Evolutionary conservation across 345 rosid species (phyloP).

Genomic region (Psidium friedrichsthalianum): DNA sequence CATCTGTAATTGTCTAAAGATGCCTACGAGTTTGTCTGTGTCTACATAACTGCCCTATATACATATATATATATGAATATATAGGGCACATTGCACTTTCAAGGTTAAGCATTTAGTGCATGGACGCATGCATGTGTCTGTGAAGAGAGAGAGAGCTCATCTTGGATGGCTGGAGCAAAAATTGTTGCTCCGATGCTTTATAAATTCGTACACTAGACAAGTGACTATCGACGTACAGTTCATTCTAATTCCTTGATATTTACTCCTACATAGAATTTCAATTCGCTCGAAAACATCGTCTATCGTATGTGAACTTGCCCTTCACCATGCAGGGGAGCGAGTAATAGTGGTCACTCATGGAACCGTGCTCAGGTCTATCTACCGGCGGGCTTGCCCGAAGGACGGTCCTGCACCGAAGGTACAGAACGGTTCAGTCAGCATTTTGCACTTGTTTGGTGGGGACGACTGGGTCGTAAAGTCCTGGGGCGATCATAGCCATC

Average conservation of each 20-base stretch:
- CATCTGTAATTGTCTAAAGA: not conserved
- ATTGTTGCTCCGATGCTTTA: not conserved
- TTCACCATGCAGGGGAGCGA: constrained; percentile 36
- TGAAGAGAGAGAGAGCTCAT: not conserved
- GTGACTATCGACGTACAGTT: too few species aligned
- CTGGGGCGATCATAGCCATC: not conserved
- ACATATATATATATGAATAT: too few species aligned
- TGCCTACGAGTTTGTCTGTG: not conserved
- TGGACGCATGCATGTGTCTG: not conserved
- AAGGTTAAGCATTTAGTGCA: not conserved
- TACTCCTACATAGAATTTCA: not conserved
- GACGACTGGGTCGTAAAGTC: not conserved
- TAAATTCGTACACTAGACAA: not conserved
- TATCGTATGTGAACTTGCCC: not conserved
- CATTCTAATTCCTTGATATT: not conserved
- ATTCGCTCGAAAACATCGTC: not conserved
- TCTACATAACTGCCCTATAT: too few species aligned
- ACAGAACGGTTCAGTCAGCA: constrained; percentile 34
- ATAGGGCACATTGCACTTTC: too few species aligned
- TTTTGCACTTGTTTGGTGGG: not conserved
- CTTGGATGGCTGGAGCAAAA: not conserved
- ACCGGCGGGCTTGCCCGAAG: constrained; percentile 50
- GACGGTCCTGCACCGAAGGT: constrained; percentile 26
- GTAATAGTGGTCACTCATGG: constrained; percentile 67
- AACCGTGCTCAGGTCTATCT: constrained; percentile 54